phyloP scores from a whole-genome alignment of 345 rosid genomes.

The Dovyalis caffra region DNA sequence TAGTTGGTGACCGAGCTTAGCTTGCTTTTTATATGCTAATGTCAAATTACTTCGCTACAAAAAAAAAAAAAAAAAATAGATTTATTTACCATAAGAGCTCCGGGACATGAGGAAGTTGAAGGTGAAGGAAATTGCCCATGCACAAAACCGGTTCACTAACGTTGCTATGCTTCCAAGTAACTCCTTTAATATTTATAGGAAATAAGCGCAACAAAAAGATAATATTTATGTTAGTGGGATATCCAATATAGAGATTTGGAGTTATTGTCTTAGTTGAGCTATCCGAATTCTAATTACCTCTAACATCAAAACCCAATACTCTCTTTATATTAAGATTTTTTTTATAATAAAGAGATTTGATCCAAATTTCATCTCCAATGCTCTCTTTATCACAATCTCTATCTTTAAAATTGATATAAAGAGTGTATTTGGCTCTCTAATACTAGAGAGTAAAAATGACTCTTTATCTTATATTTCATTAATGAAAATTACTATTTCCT shows the following conservation, averaged over 20 bases:
- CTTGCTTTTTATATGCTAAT: too few species aligned
- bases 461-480: too few species aligned
- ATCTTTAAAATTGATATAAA: too few species aligned
- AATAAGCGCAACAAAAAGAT: slow-evolving; percentile 1
- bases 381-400: too few species aligned
- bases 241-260: background rate
- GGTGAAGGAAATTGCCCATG: slow-evolving; percentile 15
- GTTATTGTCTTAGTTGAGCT: background rate
- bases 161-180: slow-evolving; percentile 8
- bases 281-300: slow-evolving; percentile 35
- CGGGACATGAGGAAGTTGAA: slow-evolving; percentile 14
- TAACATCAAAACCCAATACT: slow-evolving; percentile 46
- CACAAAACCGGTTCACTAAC: slow-evolving; percentile 12
- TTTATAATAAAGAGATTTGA: too few species aligned
- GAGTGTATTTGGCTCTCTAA: too few species aligned
- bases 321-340: too few species aligned
- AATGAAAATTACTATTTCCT: too few species aligned
- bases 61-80: too few species aligned
- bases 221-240: background rate
- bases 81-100: slow-evolving; percentile 15
- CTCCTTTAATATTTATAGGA: slow-evolving; percentile 10
- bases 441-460: too few species aligned
- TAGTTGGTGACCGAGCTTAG: too few species aligned
- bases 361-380: too few species aligned
- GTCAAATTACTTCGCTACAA: background rate